Evolutionary conservation across 1,139 yeast species (phyloP).

Genomic region (Candida sp.): DNA sequence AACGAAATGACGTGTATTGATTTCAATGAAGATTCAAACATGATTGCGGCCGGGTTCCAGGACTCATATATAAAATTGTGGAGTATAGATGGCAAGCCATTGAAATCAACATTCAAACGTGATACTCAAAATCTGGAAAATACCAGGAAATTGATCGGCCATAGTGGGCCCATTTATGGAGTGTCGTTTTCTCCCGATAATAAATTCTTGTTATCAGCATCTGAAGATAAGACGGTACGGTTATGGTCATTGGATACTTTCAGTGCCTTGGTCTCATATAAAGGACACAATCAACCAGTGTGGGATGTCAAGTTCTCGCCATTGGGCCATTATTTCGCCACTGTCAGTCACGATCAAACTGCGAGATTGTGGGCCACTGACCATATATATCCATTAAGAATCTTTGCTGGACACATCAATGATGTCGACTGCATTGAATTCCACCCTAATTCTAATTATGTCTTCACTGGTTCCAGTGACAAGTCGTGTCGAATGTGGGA

Average conservation of each 20-base stretch:
- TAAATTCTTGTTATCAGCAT: slow-evolving; percentile 72
- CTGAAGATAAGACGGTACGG: slow-evolving; percentile 90
- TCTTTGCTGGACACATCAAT: slow-evolving; percentile 95
- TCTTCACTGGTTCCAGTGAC: slow-evolving; percentile 93
- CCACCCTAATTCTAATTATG: slow-evolving; percentile 95
- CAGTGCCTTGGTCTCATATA: slow-evolving; percentile 86
- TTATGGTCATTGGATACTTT: slow-evolving; percentile 94
- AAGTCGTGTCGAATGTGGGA: slow-evolving; percentile 99
- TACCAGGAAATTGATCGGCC: slow-evolving; percentile 77
- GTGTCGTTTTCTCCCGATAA: slow-evolving; percentile 89
- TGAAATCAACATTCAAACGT: slow-evolving; percentile 60
- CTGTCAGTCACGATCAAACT: slow-evolving; percentile 97
- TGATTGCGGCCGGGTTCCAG: slow-evolving; percentile 93
- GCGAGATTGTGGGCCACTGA: slow-evolving; percentile 98
- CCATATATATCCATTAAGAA: slow-evolving; percentile 92
- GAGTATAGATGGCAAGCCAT: slow-evolving; percentile 89
- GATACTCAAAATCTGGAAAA: slow-evolving; percentile 52
- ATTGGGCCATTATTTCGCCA: slow-evolving; percentile 94
- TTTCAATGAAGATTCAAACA: slow-evolving; percentile 82
- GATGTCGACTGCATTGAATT: slow-evolving; percentile 95
- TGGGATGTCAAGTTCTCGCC: slow-evolving; percentile 98
- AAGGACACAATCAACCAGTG: slow-evolving; percentile 94
- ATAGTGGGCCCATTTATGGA: slow-evolving; percentile 92
- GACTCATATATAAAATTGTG: slow-evolving; percentile 89
- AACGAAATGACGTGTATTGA: slow-evolving; percentile 81